A percentile compares a stretch with the other conserved stretches of the same genome.
These are phyloP conservation scores for Vitis amurensis DNA, from an alignment of 164 flowering plant species.

Conservation along the genomic window DNA sequence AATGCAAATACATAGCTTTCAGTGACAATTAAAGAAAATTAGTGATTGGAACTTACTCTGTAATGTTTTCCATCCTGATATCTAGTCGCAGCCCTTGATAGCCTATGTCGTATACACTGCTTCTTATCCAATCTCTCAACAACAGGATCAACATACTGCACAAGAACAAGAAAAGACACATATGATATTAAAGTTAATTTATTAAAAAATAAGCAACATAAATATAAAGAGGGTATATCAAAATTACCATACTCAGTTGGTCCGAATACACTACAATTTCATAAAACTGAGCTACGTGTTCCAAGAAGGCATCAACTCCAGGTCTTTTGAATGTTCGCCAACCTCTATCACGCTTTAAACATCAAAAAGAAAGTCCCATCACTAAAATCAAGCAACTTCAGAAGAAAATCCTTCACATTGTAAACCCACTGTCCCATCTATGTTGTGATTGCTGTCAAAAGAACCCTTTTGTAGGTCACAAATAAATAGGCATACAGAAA, in stretches of 20 bases:
- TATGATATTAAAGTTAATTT: neutral
- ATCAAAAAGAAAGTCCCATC: conserved; percentile 1
- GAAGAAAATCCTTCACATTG: too few species aligned
- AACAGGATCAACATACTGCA: conserved; percentile 87
- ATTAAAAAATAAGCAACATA: neutral
- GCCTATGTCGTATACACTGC: conserved; percentile 60
- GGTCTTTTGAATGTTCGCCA: conserved; percentile 97
- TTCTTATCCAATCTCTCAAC: conserved; percentile 73
- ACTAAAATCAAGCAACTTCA: conserved; percentile 8
- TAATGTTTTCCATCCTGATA: conserved; percentile 85
- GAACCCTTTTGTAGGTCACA: too few species aligned
- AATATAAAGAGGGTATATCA: conserved; percentile 1
- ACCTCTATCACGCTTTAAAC: conserved; percentile 84
- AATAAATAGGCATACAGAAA: too few species aligned
- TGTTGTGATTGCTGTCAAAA: too few species aligned
- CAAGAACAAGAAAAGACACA: conserved; percentile 2
- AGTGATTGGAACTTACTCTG: conserved; percentile 48
- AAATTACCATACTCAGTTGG: conserved; percentile 62
- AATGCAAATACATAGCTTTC: too few species aligned
- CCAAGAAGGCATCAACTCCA: conserved; percentile 90
- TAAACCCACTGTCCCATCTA: too few species aligned
- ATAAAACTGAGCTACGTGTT: conserved; percentile 77
- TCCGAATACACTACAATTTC: conserved; percentile 89
- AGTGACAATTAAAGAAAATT: neutral
- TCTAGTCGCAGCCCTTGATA: conserved; percentile 77